phyloP scores from a whole-genome alignment of 2,329 filamentous ascomycete species.

The Trichophyton schoenleinii region DNA sequence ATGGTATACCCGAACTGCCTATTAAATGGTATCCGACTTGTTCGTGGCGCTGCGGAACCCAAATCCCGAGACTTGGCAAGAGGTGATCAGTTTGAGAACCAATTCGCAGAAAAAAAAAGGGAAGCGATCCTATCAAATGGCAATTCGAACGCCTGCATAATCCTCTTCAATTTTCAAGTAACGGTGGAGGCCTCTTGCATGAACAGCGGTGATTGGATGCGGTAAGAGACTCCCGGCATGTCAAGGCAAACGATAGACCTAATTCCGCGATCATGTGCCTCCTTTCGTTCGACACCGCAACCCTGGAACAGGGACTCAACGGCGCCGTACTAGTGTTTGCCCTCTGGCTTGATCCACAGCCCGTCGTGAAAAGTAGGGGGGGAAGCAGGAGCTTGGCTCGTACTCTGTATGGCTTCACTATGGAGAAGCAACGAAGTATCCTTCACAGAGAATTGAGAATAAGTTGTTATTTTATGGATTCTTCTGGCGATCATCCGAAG shows the following conservation, averaged over 20 bases:
- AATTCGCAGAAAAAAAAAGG: background rate
- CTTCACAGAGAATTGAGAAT: background rate
- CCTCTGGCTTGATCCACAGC: background rate
- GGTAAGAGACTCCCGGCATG: background rate
- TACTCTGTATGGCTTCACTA: too few relatives aligned
- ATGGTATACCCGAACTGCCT: background rate
- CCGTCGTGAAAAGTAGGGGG: background rate
- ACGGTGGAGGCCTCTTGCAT: background rate
- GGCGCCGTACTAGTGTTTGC: background rate
- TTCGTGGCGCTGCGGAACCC: constrained; percentile 1
- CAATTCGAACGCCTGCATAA: background rate
- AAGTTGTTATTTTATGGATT: background rate
- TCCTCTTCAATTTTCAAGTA: background rate
- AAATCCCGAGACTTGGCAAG: background rate
- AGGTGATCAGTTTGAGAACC: background rate
- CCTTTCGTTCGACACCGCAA: background rate
- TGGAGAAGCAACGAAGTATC: background rate
- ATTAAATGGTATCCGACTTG: background rate
- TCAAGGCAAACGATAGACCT: background rate
- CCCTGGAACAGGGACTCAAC: constrained; percentile 1
- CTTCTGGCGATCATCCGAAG: background rate
- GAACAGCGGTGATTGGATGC: background rate
- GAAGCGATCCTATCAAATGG: background rate
- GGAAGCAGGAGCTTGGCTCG: background rate
- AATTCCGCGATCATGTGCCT: constrained; percentile 3